Evolutionary conservation across 495 filamentous ascomycete species (phyloP).

Genomic region (Podospora tetraspora): DNA sequence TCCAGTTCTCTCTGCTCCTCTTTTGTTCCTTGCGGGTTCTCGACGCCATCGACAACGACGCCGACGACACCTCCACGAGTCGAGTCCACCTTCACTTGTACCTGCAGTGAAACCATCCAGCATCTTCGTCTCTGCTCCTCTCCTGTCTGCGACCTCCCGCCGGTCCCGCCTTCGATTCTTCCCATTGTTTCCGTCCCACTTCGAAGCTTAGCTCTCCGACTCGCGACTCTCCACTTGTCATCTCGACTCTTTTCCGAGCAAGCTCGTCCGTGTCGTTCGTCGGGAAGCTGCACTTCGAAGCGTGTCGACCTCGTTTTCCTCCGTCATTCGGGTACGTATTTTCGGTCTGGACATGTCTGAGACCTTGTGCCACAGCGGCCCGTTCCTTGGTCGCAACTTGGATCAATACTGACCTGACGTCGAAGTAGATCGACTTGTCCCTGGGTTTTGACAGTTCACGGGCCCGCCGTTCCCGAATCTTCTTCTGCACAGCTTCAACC

Average conservation of each 20-base stretch:
- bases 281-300: not conserved
- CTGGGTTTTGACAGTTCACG: not conserved
- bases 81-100: not conserved
- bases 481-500: not conserved
- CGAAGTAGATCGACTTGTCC: not conserved
- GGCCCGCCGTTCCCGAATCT: not conserved
- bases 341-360: not conserved
- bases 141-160: not conserved
- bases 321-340: not conserved
- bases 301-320: not conserved
- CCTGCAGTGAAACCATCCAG: not conserved
- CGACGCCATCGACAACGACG: not conserved
- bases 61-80: not conserved
- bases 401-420: not conserved
- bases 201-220: not conserved
- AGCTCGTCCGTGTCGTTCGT: not conserved
- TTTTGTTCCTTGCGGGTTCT: conserved; percentile 1
- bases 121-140: not conserved
- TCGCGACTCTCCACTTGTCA: not conserved
- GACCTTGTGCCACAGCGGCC: not conserved
- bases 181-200: not conserved
- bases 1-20: not conserved
- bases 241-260: not conserved
- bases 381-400: not conserved
- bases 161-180: not conserved